Evolutionary conservation across 345 rosid genomes (phyloP).

Genomic region (Pseudoturritis turrita): DNA sequence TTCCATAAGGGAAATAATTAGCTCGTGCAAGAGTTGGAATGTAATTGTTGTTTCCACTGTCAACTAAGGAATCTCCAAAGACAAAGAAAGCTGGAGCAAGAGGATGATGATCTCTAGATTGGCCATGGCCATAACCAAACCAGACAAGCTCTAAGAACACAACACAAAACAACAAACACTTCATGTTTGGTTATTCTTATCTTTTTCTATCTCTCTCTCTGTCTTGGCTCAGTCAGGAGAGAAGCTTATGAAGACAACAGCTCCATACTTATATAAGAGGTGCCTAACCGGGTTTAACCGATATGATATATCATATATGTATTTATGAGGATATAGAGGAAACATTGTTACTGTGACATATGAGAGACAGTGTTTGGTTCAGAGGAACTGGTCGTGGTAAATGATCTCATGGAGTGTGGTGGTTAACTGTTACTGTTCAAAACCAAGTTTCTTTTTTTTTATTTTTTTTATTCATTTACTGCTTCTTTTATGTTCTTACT

Average conservation of each 20-base stretch:
- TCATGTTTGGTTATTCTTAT: slow-evolving; percentile 10
- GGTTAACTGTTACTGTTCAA: slow-evolving; percentile 31
- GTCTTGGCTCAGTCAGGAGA: background rate
- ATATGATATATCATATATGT: background rate
- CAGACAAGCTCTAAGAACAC: slow-evolving; percentile 14
- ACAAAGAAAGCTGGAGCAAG: slow-evolving; percentile 37
- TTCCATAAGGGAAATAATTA: slow-evolving; percentile 40
- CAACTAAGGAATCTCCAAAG: slow-evolving; percentile 38
- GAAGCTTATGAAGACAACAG: slow-evolving; percentile 1
- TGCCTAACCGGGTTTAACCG: background rate
- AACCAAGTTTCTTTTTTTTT: background rate
- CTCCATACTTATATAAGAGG: background rate
- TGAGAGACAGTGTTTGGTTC: slow-evolving; percentile 4
- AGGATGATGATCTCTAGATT: slow-evolving; percentile 11
- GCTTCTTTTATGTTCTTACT: slow-evolving; percentile 21
- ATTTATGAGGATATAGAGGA: background rate
- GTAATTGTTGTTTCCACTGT: slow-evolving; percentile 43
- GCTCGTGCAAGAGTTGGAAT: slow-evolving; percentile 31
- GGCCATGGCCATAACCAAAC: slow-evolving; percentile 17
- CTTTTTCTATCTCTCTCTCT: background rate
- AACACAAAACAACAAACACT: slow-evolving; percentile 11
- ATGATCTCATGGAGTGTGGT: slow-evolving; percentile 33
- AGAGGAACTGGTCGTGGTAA: slow-evolving; percentile 31
- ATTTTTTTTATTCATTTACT: slow-evolving; percentile 12
- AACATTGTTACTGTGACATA: slow-evolving; percentile 3